Base-by-base conservation (phyloP, 2,329 filamentous ascomycete genomes). In the Talaromyces verruculosus region DNA sequence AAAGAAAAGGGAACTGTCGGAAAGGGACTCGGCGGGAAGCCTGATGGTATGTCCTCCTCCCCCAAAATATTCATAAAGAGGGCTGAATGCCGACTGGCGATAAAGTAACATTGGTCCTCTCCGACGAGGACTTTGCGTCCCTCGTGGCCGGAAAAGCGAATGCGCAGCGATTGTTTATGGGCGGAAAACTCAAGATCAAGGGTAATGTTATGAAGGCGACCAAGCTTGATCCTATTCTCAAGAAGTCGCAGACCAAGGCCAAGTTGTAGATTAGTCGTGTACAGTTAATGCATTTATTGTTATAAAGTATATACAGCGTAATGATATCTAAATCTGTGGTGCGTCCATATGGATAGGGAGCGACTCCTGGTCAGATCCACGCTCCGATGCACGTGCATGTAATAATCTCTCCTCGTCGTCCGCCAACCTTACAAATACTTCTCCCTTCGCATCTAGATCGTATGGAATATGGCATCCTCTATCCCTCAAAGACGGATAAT, bases 171-270 rank as follows among this genome's bases (percentile, higher is more conserved):
- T 83, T 99, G 70, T 97, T 98, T 83, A 98, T 99, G 94, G 87
- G 87, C n/a, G 95, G 95, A 74, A 97, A 97, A 86, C 85, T 99
- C 76, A 99, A 98, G 91, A 88, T 98, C 78, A 96, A 93, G 88
- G 95, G 95, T 69, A 93, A 98, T 79, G 88, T 98, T 68, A 98
- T 98, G 94, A 97, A 97, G 87, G 79, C 95, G 43, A 97, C 93
- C 67, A 97, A 96, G 88, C 88, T 97, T 81, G 93, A 97, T 81
- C 91, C 92, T 47, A 90, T 98, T 74, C 83, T 97, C 70, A 93
- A 92, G 85, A 95, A 93, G 85, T 91, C 91, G 43, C 90, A 92
- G 83, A 84, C 83, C 74, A 91, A 92, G 85, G 87, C 91, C 72
- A 96, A 96, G 87, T 83, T 96, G 82, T 93, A 88, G 83, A 63